phyloP scores from a whole-genome alignment of 2,329 filamentous ascomycete species.

The Aspergillus novofumigatus region DNA sequence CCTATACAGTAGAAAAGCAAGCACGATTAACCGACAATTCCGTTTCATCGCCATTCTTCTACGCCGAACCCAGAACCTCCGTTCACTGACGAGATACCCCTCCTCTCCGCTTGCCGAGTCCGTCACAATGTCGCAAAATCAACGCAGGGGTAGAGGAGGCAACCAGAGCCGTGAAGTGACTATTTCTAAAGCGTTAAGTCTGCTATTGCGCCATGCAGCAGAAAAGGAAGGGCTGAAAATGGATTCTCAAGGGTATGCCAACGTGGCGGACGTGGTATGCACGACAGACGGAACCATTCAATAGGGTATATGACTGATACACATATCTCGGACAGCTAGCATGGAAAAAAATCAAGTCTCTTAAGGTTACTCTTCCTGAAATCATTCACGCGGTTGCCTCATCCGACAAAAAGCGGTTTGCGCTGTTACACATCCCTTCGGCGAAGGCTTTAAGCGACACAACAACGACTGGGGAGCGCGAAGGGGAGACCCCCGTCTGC shows the following conservation, averaged over 20 bases:
- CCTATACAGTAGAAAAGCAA: not conserved
- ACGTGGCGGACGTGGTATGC: slow-evolving; percentile 55
- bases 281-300: not conserved
- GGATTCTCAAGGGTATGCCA: slow-evolving; percentile 57
- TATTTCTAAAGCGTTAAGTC: slow-evolving; percentile 40
- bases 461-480: slow-evolving; percentile 12
- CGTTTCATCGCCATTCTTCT: not conserved
- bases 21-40: not conserved
- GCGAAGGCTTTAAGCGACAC: slow-evolving; percentile 5
- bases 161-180: slow-evolving; percentile 29
- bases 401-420: slow-evolving; percentile 90
- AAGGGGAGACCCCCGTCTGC: slow-evolving; percentile 3
- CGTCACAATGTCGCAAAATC: slow-evolving; percentile 2
- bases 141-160: slow-evolving; percentile 4
- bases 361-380: slow-evolving; percentile 72
- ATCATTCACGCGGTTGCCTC: slow-evolving; percentile 64
- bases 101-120: not conserved
- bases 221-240: slow-evolving; percentile 57
- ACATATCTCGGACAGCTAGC: slow-evolving; percentile 44
- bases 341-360: slow-evolving; percentile 59
- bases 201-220: slow-evolving; percentile 59
- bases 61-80: not conserved
- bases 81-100: not conserved
- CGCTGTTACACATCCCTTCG: slow-evolving; percentile 57
- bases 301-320: not conserved